Evolutionary conservation across 1,284 basidiomycete genomes (phyloP), one percentile per base, ranked within the genome.

Genomic region (Prillingera fragicola): DNA sequence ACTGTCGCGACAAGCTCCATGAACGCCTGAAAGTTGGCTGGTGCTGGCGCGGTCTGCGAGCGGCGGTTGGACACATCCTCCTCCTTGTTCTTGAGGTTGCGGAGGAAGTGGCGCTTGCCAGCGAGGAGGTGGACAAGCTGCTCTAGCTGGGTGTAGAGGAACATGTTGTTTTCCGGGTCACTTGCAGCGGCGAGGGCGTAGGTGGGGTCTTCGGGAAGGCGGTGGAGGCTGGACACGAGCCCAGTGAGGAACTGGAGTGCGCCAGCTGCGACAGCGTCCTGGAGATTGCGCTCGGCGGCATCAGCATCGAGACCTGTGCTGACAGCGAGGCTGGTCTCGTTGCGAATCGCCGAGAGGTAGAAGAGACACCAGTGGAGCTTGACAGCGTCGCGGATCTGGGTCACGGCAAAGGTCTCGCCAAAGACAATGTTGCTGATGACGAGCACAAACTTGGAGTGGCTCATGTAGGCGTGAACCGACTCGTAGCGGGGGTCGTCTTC

Each of bases 321-420:
- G 80, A 60, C 65, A 42, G 46, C 54, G 35, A 91, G 69, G 7
- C 76, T 73, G 0, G 80, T 72, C 54, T 87, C 81, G 17, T 79
- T 77, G 59, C 83, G 80, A 19, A 87, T 75, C 5, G 80, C 78
- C 43, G 87, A 82, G 1, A 84, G 82, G 56, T 87, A 76, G 68
- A 85, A 89, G 43, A 92, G 74, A 0, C 87, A 84, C 88, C 89
- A 95, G 57, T 89, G 85, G 24, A 97, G 77, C 9, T 84, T 72
- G 4, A 92, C 65, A 0, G 80, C 77, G 1, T 87, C 84, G 60
- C 85, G 85, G n/a, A 96, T 71, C 4, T 82, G 81, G 1, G 78
- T 74, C 8, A 85, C 80, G 34, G 78, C 80, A 88, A 91, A 96
- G 15, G 55, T 54, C 24, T 69, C 67, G 29, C 61, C 59, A 21